Evolutionary conservation across 441 rosid genomes (phyloP).

Genomic region (Erodium trifolium): DNA sequence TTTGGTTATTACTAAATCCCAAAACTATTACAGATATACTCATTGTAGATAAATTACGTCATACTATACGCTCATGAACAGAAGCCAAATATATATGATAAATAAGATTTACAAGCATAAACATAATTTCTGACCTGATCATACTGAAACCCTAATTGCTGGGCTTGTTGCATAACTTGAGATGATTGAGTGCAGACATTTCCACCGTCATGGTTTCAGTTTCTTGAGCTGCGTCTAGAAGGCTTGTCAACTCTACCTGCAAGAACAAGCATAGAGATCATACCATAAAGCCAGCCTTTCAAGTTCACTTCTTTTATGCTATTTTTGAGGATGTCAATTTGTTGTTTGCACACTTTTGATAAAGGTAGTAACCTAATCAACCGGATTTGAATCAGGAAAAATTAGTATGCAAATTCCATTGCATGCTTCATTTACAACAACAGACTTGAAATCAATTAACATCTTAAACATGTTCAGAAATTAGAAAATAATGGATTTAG

Average conservation of each 20-base stretch:
- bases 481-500: too few species aligned
- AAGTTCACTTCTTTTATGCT: slow-evolving; percentile 60
- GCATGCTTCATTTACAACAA: too few species aligned
- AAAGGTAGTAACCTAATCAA: slow-evolving; percentile 60
- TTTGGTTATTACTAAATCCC: neutral
- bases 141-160: slow-evolving; percentile 72
- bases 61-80: neutral
- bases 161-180: slow-evolving; percentile 88
- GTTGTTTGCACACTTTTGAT: slow-evolving; percentile 65
- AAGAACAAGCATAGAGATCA: slow-evolving; percentile 16
- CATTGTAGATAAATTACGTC: neutral
- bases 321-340: slow-evolving; percentile 70
- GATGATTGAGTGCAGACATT: slow-evolving; percentile 95
- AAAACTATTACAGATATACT: neutral
- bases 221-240: slow-evolving; percentile 73
- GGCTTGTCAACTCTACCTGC: slow-evolving; percentile 79
- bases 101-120: neutral
- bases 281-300: slow-evolving; percentile 54
- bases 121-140: slow-evolving; percentile 53
- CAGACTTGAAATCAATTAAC: too few species aligned
- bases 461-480: too few species aligned
- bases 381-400: slow-evolving; percentile 6
- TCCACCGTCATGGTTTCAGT: slow-evolving; percentile 97
- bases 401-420: slow-evolving; percentile 7
- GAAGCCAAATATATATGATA: neutral